Evolutionary conservation across 1,284 basidiomycete species (phyloP).

Genomic region (Ceratobasidium sp.): DNA sequence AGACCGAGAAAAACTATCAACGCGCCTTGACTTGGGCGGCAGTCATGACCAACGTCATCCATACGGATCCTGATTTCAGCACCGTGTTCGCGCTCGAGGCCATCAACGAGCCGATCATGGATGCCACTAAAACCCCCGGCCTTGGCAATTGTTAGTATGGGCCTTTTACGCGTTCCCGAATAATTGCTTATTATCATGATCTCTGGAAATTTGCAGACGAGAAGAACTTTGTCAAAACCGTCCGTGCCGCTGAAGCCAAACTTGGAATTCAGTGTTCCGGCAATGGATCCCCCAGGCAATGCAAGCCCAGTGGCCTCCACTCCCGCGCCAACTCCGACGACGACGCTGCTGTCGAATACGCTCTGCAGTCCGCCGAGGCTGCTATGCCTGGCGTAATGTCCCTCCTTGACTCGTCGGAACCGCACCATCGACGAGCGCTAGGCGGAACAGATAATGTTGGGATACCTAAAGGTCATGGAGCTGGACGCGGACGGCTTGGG

Average conservation of each 20-base stretch:
- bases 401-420: too few relatives aligned
- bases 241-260: constrained; percentile 73
- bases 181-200: too few relatives aligned
- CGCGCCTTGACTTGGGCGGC: constrained; percentile 82
- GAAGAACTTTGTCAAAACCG: constrained; percentile 74
- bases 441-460: not conserved
- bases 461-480: not conserved
- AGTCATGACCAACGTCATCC: constrained; percentile 79
- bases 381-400: not conserved
- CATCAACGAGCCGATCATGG: constrained; percentile 80
- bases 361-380: constrained; percentile 45
- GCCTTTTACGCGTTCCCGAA: too few relatives aligned
- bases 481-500: constrained; percentile 7
- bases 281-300: not conserved
- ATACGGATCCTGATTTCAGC: constrained; percentile 74
- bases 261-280: constrained; percentile 65
- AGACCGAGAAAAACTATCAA: constrained; percentile 76
- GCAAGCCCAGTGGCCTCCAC: too few relatives aligned
- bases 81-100: constrained; percentile 80
- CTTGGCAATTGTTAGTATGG: constrained; percentile 74
- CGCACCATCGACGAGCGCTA: not conserved
- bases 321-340: constrained; percentile 52
- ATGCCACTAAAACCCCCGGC: constrained; percentile 72
- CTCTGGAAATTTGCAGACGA: constrained; percentile 68
- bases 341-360: constrained; percentile 56